Conservation (phyloP, 2,329 filamentous ascomycete genomes). For the Geosmithia putterillii region DNA sequence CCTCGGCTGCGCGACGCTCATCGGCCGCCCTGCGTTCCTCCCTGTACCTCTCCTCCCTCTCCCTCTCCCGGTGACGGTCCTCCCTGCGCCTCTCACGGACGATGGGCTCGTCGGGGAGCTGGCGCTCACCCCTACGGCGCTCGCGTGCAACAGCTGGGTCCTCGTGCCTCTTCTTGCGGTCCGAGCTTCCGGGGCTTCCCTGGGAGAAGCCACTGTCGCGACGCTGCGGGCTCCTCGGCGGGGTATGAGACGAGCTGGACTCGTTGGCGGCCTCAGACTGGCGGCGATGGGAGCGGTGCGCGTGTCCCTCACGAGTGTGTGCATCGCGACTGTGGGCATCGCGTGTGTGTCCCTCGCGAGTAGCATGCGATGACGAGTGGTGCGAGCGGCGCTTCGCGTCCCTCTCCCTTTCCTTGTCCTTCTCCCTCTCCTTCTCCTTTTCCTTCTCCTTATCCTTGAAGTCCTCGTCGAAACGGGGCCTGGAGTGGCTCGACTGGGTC, state of each 20-base stretch:
- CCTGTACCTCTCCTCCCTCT: not conserved
- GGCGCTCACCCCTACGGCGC: not conserved
- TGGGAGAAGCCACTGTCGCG: conserved; percentile 33
- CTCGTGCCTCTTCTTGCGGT: conserved; percentile 25
- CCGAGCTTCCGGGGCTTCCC: conserved; percentile 22
- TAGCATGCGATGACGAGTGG: conserved; percentile 4
- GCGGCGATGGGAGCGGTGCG: conserved; percentile 21
- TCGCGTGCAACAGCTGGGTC: conserved; percentile 29
- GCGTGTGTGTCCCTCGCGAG: conserved; percentile 6
- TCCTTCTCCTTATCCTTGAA: conserved; percentile 11
- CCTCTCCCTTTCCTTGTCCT: not conserved
- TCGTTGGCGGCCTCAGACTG: conserved; percentile 24
- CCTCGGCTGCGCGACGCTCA: not conserved
- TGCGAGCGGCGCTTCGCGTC: conserved; percentile 16
- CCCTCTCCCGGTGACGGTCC: not conserved
- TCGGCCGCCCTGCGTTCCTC: no score
- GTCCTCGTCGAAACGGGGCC: conserved; percentile 16
- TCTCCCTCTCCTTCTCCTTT: not conserved
- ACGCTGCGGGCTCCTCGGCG: conserved; percentile 25
- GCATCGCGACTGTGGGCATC: not conserved
- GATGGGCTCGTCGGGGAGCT: not conserved
- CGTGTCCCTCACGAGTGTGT: not conserved
- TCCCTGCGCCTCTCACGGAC: not conserved
- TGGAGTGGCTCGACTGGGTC: conserved; percentile 9
- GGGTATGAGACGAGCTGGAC: conserved; percentile 19